Base-by-base conservation (phyloP, 2,329 filamentous ascomycete genomes). In the Botrytis tulipae region DNA sequence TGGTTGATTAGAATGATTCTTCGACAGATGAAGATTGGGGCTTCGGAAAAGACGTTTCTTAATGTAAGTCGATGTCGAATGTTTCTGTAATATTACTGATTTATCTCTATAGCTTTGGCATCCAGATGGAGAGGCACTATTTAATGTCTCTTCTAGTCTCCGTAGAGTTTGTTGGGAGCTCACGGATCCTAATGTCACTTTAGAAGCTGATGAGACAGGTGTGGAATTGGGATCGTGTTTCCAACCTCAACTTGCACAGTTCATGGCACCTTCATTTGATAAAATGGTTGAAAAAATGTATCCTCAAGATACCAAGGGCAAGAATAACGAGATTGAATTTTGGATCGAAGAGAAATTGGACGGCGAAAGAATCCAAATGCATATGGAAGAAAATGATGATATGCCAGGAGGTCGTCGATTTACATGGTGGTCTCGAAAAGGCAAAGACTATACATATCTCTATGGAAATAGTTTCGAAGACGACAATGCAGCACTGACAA, bases 311-410 rank as follows among this genome's bases (percentile, higher is more conserved):
- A 37, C 29, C n/a, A 7, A n/a, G n/a, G 86, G 87, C 0, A 91
- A 89, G 0, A 88, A 91, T 37, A 90, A 93, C 0, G 91, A 97
- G 70, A 85, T 87, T 0, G 89, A 92, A 14, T 99, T 97, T 80
- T 98, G 95, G 94, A 96, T 98, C 66, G 96, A 99, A 82, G 96
- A 99, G 83, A 99, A 99, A 82, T 85, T 99, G 14, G 96, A 99
- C 78, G 96, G 96, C 1, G 96, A 99, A 83, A 89, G 96, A 40
- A 98, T 99, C 91, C 96, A 99, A 82, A 87, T 99, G 81, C 96
- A 99, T 82, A 95, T 98, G 92, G 83, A 89, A 20, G 86, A 92
- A 73, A 93, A 98, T 77, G 84, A 89, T 5, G 83, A 82, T 0
- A 84, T 90, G 0, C 87, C 89, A 0, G 94, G 94, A 0, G 93